A percentile compares a stretch with the other conserved stretches of the same genome.
Conservation (phyloP, 139 green algal species). For the Choricystis sp. region DNA sequence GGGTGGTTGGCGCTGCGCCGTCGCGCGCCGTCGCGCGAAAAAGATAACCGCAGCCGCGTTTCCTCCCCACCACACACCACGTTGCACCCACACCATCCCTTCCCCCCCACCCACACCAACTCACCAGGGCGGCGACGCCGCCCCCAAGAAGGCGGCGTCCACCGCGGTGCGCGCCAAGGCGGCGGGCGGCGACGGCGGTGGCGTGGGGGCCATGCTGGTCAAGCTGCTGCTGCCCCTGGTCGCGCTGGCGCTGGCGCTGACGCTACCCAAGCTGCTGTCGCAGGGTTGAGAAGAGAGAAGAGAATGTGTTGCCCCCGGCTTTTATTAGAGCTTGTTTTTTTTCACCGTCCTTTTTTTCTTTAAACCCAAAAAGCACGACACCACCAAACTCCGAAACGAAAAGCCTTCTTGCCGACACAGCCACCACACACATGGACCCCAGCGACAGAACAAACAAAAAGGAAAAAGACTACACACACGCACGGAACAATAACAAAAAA, state of each 20-base stretch:
- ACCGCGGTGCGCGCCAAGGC: not conserved
- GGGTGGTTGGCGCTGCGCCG: not conserved
- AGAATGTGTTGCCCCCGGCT: no score
- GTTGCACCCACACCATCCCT: not conserved
- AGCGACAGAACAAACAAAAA: not conserved
- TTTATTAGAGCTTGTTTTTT: no score
- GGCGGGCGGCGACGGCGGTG: not conserved
- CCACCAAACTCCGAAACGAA: slow-evolving; percentile 3
- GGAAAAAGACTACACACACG: not conserved
- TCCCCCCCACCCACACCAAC: no score
- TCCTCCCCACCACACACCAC: not conserved
- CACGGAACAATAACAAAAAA: no score
- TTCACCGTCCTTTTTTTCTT: no score
- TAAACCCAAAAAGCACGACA: no score
- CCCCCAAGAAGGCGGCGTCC: not conserved
- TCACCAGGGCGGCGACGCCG: not conserved
- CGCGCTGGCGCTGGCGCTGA: slow-evolving; percentile 7
- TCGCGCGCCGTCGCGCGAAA: no score
- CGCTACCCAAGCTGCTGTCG: slow-evolving; percentile 4
- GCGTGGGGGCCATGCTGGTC: slow-evolving; percentile 4
- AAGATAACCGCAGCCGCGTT: not conserved
- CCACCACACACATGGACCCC: no score
- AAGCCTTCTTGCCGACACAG: no score
- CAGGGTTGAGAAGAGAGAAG: no score
- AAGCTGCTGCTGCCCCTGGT: slow-evolving; percentile 22